A percentile compares a stretch with the other conserved stretches of the same genome.
These are phyloP conservation scores for Pseudogymnoascus sp. DNA, from an alignment of 2,329 filamentous ascomycete species.

Conservation along the genomic window DNA sequence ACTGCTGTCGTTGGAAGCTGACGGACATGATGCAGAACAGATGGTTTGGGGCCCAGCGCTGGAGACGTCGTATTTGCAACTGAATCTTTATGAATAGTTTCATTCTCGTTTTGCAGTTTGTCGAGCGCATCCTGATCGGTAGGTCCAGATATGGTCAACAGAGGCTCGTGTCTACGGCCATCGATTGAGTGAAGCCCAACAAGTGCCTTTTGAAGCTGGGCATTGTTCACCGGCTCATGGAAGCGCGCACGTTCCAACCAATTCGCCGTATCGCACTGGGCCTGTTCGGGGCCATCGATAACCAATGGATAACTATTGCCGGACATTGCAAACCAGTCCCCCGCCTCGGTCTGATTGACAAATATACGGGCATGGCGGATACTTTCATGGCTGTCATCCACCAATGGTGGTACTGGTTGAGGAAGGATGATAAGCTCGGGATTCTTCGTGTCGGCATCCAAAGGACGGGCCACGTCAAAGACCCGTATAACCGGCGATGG, in stretches of 20 bases:
- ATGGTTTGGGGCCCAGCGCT: constrained; percentile 21
- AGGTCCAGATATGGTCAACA: constrained; percentile 39
- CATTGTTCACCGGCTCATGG: constrained; percentile 29
- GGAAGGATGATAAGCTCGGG: constrained; percentile 77
- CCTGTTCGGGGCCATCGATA: constrained; percentile 53
- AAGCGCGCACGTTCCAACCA: constrained; percentile 39
- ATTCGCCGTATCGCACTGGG: constrained; percentile 46
- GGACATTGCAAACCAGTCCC: constrained; percentile 91
- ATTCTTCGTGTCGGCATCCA: constrained; percentile 57
- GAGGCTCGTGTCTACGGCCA: constrained; percentile 33
- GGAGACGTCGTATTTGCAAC: constrained; percentile 28
- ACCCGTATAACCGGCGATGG: constrained; percentile 75
- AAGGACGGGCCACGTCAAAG: constrained; percentile 77
- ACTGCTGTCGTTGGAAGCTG: constrained; percentile 43
- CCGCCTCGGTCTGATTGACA: constrained; percentile 77
- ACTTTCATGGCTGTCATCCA: constrained; percentile 41
- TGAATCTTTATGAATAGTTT: constrained; percentile 22
- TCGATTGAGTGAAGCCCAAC: constrained; percentile 66
- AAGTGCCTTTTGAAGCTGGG: constrained; percentile 53
- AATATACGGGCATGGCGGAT: constrained; percentile 64
- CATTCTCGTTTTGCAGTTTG: constrained; percentile 27
- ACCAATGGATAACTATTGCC: constrained; percentile 80
- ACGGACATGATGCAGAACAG: constrained; percentile 44
- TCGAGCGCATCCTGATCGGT: constrained; percentile 5
- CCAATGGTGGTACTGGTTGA: constrained; percentile 63